Conservation (phyloP, 2,329 filamentous ascomycete species). For the Aspergillus vadensis region DNA sequence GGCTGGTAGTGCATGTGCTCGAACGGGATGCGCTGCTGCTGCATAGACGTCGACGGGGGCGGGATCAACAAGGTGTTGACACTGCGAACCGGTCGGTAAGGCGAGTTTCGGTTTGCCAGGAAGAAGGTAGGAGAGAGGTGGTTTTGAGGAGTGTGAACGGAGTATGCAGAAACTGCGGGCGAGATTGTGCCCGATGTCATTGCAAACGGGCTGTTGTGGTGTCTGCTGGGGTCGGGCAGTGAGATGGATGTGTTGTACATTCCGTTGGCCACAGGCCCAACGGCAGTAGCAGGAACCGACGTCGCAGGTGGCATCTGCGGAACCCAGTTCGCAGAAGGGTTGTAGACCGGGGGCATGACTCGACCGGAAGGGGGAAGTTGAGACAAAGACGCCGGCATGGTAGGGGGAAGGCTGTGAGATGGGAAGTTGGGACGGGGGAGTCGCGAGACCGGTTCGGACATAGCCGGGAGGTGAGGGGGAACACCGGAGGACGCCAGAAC, state of each 20-base stretch:
- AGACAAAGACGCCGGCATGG: slow-evolving; percentile 44
- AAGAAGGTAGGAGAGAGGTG: slow-evolving; percentile 86
- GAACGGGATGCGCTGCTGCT: slow-evolving; percentile 66
- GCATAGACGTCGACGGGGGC: slow-evolving; percentile 75
- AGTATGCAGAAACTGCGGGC: slow-evolving; percentile 68
- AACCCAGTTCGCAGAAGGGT: slow-evolving; percentile 55
- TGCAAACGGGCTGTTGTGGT: slow-evolving; percentile 52
- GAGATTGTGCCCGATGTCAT: slow-evolving; percentile 62
- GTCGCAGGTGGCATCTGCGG: slow-evolving; percentile 43
- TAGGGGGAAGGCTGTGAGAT: slow-evolving; percentile 47
- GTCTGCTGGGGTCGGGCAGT: slow-evolving; percentile 43
- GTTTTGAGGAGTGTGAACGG: slow-evolving; percentile 61
- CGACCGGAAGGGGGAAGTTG: slow-evolving; percentile 67
- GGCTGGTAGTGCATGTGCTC: slow-evolving; percentile 83
- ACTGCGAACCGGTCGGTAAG: slow-evolving; percentile 85
- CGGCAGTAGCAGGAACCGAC: slow-evolving; percentile 31
- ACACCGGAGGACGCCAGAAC: slow-evolving; percentile 37
- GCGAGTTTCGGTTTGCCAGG: slow-evolving; percentile 83
- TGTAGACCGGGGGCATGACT: slow-evolving; percentile 75
- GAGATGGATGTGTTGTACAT: slow-evolving; percentile 33
- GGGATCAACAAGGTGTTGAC: slow-evolving; percentile 91
- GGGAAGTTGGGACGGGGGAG: slow-evolving; percentile 73
- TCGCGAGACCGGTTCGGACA: slow-evolving; percentile 49
- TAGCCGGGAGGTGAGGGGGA: slow-evolving; percentile 37
- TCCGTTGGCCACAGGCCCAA: slow-evolving; percentile 33